Percentiles rank a stretch among this genome's conserved stretches.
Conservation (phyloP, 164 flowering plant species). For the Sedum album region DNA sequence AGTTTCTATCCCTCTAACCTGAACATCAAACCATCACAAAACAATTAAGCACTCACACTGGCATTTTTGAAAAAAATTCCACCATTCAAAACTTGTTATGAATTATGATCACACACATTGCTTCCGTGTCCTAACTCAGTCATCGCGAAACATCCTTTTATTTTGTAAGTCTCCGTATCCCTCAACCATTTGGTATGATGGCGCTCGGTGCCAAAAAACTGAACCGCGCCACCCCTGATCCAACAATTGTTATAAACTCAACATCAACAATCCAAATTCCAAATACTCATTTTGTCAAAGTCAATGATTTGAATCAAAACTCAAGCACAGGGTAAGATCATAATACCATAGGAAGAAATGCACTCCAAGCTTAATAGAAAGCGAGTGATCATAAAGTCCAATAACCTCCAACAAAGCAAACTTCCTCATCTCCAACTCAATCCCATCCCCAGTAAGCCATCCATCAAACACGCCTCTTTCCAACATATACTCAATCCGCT, state of each 20-base stretch:
- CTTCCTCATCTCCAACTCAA: constrained; percentile 54
- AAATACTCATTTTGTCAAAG: no score
- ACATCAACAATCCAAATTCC: neutral
- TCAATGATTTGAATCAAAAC: no score
- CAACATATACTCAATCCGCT: constrained; percentile 45
- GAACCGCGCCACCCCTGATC: constrained; percentile 92
- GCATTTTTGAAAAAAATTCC: neutral
- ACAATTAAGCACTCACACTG: neutral
- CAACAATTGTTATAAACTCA: constrained; percentile 8
- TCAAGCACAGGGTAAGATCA: no score
- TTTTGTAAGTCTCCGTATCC: constrained; percentile 56
- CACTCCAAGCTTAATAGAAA: constrained; percentile 61
- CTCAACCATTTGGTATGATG: constrained; percentile 92
- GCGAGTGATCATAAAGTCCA: constrained; percentile 64
- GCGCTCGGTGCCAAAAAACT: constrained; percentile 80
- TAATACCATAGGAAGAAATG: constrained; percentile 74
- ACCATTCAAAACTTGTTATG: constrained; percentile 3
- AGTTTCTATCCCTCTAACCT: constrained; percentile 98
- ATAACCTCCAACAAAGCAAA: constrained; percentile 52
- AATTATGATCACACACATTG: constrained; percentile 80
- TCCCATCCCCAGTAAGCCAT: constrained; percentile 47
- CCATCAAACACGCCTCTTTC: constrained; percentile 60
- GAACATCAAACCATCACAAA: constrained; percentile 10
- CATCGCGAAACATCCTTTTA: constrained; percentile 95
- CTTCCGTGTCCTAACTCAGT: constrained; percentile 98